A percentile compares a stretch with the other conserved stretches of the same genome.
phyloP scores from a whole-genome alignment of 208 protist genomes.

The Kentomonas sorsogonicus region DNA sequence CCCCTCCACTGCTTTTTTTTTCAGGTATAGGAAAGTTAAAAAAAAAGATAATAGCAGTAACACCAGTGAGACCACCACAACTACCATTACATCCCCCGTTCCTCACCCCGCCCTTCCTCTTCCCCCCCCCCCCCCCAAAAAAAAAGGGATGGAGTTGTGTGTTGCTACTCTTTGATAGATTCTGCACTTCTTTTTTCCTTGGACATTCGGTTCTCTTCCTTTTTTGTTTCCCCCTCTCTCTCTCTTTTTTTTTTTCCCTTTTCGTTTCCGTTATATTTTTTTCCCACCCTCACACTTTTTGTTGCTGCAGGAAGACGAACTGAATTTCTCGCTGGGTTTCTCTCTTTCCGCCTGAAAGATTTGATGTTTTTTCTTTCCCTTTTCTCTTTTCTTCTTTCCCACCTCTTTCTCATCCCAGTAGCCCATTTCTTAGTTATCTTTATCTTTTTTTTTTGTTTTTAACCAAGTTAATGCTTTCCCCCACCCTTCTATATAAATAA shows the following conservation, averaged over 20 bases:
- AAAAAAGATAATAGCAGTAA: conserved; percentile 6
- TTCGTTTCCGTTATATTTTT: conserved; percentile 6
- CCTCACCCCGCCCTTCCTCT: too few relatives aligned
- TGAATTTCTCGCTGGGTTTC: not conserved
- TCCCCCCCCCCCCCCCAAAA: not conserved
- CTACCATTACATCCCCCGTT: not conserved
- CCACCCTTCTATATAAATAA: not conserved
- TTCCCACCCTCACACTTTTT: conserved; percentile 1
- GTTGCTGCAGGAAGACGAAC: not conserved
- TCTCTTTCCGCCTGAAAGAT: not conserved
- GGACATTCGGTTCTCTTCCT: not conserved
- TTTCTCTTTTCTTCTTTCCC: not conserved
- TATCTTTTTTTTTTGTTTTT: not conserved
- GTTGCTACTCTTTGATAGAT: not conserved
- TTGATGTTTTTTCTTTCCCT: not conserved
- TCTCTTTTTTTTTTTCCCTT: conserved; percentile 3
- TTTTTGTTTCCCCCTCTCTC: conserved; percentile 5
- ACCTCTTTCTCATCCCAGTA: not conserved
- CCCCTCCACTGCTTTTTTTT: too few relatives aligned
- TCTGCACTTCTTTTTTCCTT: not conserved
- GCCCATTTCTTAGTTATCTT: not conserved
- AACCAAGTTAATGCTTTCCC: not conserved
- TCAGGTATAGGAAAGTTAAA: not conserved
- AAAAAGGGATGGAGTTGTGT: not conserved
- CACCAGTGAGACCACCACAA: not conserved